Conservation (phyloP, 2,329 filamentous ascomycete species). For the Botrytis medusae region DNA sequence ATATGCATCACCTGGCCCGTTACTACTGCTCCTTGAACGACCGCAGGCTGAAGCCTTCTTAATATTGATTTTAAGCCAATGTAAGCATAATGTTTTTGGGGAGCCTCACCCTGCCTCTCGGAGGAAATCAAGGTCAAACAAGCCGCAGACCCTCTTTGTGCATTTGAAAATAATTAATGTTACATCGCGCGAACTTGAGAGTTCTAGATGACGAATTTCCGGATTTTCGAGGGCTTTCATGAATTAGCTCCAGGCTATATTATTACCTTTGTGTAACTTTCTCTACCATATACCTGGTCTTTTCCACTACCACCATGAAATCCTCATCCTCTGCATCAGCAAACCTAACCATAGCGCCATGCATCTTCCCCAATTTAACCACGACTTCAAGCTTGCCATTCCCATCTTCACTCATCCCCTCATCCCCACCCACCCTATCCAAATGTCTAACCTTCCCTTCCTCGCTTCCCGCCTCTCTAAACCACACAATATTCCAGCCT, state of each 20-base stretch:
- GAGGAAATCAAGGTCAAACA: not conserved
- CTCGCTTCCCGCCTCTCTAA: not conserved
- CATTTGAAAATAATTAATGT: not conserved
- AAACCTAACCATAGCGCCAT: conserved; percentile 8
- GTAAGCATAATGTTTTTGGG: not conserved
- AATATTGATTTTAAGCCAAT: not conserved
- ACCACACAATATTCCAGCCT: not conserved
- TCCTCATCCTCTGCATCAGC: not conserved
- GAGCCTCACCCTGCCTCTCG: not conserved
- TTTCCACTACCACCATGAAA: not conserved
- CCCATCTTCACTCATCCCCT: not conserved
- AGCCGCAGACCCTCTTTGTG: not conserved
- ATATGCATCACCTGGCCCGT: not conserved
- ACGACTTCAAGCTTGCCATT: not conserved
- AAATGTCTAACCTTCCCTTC: not conserved
- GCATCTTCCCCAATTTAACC: conserved; percentile 3
- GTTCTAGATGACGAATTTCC: not conserved
- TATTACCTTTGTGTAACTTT: not conserved
- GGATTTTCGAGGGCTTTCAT: not conserved
- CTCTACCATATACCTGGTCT: not conserved
- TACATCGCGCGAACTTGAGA: not conserved
- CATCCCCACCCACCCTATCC: not conserved
- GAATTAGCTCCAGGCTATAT: not conserved
- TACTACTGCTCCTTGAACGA: not conserved
- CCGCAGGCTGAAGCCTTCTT: not conserved